These are phyloP conservation scores for Nakazawaea peltata DNA, from an alignment of 805 yeast species.

Conservation along the genomic window DNA sequence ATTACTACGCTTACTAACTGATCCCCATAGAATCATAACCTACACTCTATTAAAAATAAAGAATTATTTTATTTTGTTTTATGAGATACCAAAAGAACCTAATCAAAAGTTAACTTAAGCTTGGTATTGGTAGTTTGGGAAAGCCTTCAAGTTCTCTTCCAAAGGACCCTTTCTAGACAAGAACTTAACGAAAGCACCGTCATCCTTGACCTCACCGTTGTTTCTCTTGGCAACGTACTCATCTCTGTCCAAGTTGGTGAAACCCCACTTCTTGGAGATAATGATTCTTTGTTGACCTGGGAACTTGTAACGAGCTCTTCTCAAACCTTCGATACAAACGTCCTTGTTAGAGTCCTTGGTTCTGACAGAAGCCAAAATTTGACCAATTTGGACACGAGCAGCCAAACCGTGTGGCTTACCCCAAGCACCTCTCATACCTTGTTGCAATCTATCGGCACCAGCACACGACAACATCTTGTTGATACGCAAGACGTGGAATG, in stretches of 20 bases:
- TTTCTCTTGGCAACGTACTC: conserved; percentile 92
- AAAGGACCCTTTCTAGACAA: conserved; percentile 93
- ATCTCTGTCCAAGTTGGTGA: conserved; percentile 97
- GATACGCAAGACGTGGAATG: conserved; percentile 99
- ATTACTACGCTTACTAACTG: no score
- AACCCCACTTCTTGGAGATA: conserved; percentile 99
- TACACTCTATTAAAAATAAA: background rate
- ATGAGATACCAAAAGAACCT: background rate
- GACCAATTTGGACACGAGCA: conserved; percentile 98
- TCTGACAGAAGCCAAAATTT: conserved; percentile 95
- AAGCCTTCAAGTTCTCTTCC: conserved; percentile 82
- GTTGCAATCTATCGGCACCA: conserved; percentile 99
- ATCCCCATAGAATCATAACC: no score
- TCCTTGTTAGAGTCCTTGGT: conserved; percentile 98
- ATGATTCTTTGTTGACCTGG: conserved; percentile 99
- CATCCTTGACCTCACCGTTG: conserved; percentile 98
- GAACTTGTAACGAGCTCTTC: conserved; percentile 99
- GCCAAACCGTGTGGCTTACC: conserved; percentile 99
- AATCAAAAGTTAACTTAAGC: conserved; percentile 15
- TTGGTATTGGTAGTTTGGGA: conserved; percentile 78
- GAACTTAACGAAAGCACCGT: conserved; percentile 99
- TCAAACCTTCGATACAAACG: conserved; percentile 96
- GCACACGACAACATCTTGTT: conserved; percentile 99
- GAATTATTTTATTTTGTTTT: no score
- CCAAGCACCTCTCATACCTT: conserved; percentile 99